These are phyloP conservation scores for Globisporangium spinosum DNA, from an alignment of 352 stramenopile species.

Conservation along the genomic window DNA sequence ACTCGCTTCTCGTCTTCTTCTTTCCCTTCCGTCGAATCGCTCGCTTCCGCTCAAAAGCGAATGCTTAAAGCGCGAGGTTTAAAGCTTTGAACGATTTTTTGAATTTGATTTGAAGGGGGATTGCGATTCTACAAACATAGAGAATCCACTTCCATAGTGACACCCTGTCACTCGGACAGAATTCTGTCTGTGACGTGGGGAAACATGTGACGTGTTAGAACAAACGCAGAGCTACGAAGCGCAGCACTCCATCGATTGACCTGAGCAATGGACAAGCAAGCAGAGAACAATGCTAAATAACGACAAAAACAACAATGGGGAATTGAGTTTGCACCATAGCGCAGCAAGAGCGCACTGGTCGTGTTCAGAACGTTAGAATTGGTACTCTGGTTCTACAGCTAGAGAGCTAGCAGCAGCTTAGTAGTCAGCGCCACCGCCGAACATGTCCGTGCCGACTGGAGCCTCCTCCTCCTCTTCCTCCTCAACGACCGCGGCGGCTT, in stretches of 20 bases:
- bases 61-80: conserved; percentile 4
- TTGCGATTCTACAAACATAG: background rate
- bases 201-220: too few species aligned
- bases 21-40: background rate
- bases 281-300: background rate
- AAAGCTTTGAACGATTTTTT: conserved; percentile 18
- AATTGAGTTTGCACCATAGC: conserved; percentile 15
- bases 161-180: background rate
- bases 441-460: conserved; percentile 87
- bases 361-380: conserved; percentile 21
- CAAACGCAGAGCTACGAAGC: background rate
- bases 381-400: background rate
- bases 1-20: background rate
- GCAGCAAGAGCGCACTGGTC: conserved; percentile 3
- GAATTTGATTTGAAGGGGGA: conserved; percentile 7
- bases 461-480: conserved; percentile 79
- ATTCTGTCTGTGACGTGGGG: too few species aligned
- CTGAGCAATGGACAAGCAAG: background rate
- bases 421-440: conserved; percentile 70
- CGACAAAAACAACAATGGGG: background rate
- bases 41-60: background rate
- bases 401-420: conserved; percentile 29
- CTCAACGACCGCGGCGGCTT: conserved; percentile 56
- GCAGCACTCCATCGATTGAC: background rate
- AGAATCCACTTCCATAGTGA: background rate